phyloP scores from a whole-genome alignment of 1,139 yeast genomes.

The Scheffersomyces titani region DNA sequence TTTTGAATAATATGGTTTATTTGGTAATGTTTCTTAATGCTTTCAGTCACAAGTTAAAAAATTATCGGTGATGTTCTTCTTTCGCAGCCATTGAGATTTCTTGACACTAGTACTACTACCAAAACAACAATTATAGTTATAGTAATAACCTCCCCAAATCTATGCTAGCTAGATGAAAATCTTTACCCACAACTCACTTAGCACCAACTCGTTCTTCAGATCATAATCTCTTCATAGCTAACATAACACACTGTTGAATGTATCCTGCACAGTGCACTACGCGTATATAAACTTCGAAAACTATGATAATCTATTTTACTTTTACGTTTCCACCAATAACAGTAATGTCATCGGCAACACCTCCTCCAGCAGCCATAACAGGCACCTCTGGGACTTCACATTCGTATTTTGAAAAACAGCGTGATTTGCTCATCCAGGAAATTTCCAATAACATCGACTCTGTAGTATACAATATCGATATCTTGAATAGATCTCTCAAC shows the following conservation, averaged over 20 bases:
- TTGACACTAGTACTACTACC: background rate
- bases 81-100: background rate
- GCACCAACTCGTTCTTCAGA: background rate
- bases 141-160: too few species aligned
- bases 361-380: background rate
- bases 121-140: background rate
- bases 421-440: conserved; percentile 46
- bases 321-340: background rate
- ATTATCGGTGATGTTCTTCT: too few species aligned
- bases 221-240: background rate
- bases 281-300: background rate
- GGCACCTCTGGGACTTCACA: conserved; percentile 2
- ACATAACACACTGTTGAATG: background rate
- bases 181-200: background rate
- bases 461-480: conserved; percentile 42
- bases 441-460: conserved; percentile 41
- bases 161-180: too few species aligned
- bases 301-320: background rate
- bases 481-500: conserved; percentile 42
- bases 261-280: background rate
- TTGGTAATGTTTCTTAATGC: background rate
- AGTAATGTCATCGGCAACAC: background rate
- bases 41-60: background rate
- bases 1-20: background rate
- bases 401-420: conserved; percentile 39